Base-by-base conservation (phyloP, 345 rosid genomes). In the Brassica cretica region DNA sequence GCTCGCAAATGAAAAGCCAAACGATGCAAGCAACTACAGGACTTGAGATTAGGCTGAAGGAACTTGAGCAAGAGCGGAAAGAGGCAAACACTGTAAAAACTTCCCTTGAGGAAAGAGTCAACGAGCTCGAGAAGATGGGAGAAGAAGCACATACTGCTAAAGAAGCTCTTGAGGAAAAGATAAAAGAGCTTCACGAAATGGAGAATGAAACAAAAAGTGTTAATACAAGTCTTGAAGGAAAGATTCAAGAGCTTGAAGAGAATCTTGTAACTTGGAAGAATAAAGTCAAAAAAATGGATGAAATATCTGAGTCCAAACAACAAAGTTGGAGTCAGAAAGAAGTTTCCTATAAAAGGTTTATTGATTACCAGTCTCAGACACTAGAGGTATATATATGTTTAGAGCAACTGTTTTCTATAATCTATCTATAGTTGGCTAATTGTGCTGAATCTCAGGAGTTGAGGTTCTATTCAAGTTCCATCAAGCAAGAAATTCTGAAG, bases 81-180 rank as follows among this genome's bases (percentile, higher is more conserved):
- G 89, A 86, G 66, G 78, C 86, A 32, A 85, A 86, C 78, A 80
- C 46, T 35, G 85, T 78, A 25, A 80, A 81, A 83, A 76, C n/a
- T 27, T 78, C 71, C 5, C 87, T 85, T 49, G 83, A 84, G 82
- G 81, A 73, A 66, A 86, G 71, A 73, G 41, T 87, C 39, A 74
- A 76, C 72, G 90, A 89, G 80, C 93, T 89, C 41, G 88, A 87
- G 73, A 58, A 88, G 80, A 78, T 86, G 86, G 91, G 91, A 71
- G 64, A 83, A 66, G 88, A 89, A 62, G 84, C 87, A 35, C 84
- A 89, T 67, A 80, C 53, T 53, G 85, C 80, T 60, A 80, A 81
- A 82, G 70, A 16, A 14, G 73, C 76, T 59, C 84, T 85, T 29
- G 84, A 86, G 79, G 80, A 68, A 37, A 87, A 74, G 78, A 10